Evolutionary conservation across 2,329 filamentous ascomycete genomes (phyloP), one percentile per base, ranked within the genome.

Genomic region (Stagonosporopsis tanaceti): DNA sequence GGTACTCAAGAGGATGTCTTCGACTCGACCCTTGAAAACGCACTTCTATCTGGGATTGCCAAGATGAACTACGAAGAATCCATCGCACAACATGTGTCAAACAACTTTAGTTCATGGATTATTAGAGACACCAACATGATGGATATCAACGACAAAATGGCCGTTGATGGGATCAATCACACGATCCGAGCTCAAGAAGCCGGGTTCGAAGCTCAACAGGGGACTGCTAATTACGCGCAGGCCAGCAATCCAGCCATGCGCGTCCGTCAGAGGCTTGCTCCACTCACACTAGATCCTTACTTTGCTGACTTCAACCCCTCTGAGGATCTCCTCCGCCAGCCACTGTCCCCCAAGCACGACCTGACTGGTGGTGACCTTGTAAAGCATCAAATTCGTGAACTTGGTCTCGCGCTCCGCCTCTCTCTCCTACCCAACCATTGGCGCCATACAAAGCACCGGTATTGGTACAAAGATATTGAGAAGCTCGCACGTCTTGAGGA

Each of bases 291-390:
- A 4, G 8, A 46, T 17, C 9, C 7, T 2, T 35, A 35, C n/a
- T 56, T 56, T 14, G 35, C 40, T 24, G 20, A 34, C n/a, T 56
- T 46, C 20, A 7, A 45, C 22, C 9, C 35, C 5, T 28, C 47
- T 14, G 15, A 46, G 22, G 53, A 56, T 15, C 24, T 56, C 4
- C 25, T 56, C 1, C 14, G 17, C n/a, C 47, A 56, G 9, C 47
- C 53, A 6, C 1, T 12, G 1, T 14, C n/a, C 2, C 12, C 34
- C 4, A n/a, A 25, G 1, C 22, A 12, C 3, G 15, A 38, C 11
- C 11, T 50, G 7, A 37, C 27, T 2, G 40, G 40, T 9, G 27
- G 14, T 14, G 34, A 35, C 3, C 35, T 35, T 1, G 28, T 12
- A 0, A 35, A 30, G 27, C 35, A 47, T 8, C 41, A 46, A 3